Percentiles rank a stretch among this genome's conserved stretches.
These are phyloP conservation scores for Perkinsela sp. DNA, from an alignment of 208 protist genomes.

Conservation along the genomic window DNA sequence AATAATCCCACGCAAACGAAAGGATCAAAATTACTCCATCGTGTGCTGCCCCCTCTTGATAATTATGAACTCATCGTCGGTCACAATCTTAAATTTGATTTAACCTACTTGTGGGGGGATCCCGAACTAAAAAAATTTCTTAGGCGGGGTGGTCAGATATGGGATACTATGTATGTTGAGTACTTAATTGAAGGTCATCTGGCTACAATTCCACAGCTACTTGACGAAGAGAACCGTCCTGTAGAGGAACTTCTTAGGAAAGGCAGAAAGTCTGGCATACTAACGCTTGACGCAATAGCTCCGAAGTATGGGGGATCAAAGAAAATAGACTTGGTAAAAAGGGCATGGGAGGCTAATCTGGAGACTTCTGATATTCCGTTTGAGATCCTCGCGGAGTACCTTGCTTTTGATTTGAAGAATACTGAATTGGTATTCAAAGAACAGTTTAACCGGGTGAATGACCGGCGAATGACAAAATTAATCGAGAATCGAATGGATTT, in stretches of 20 bases:
- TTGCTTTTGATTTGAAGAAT: constrained; percentile 60
- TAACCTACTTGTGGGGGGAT: constrained; percentile 60
- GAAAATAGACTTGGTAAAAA: constrained; percentile 63
- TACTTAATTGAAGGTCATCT: constrained; percentile 51
- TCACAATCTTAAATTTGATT: constrained; percentile 72
- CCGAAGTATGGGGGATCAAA: constrained; percentile 61
- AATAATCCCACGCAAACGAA: not conserved
- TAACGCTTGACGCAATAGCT: constrained; percentile 36
- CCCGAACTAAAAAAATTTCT: constrained; percentile 41
- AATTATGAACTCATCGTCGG: constrained; percentile 64
- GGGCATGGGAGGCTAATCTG: constrained; percentile 51
- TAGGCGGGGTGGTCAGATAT: constrained; percentile 42
- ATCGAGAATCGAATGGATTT: constrained; percentile 51
- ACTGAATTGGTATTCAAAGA: constrained; percentile 64
- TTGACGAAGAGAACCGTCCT: constrained; percentile 5
- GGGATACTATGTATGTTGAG: constrained; percentile 74
- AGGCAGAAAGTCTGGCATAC: constrained; percentile 15
- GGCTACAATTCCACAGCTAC: not conserved
- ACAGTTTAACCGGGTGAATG: constrained; percentile 39
- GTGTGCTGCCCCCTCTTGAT: constrained; percentile 29
- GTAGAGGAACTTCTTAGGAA: constrained; percentile 19
- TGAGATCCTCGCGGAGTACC: constrained; percentile 40
- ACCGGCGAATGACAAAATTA: constrained; percentile 43
- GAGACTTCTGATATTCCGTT: constrained; percentile 63
- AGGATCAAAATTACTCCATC: not conserved